These are phyloP conservation scores for Articulospora tetracladia DNA, from an alignment of 495 filamentous ascomycete genomes.

Conservation along the genomic window DNA sequence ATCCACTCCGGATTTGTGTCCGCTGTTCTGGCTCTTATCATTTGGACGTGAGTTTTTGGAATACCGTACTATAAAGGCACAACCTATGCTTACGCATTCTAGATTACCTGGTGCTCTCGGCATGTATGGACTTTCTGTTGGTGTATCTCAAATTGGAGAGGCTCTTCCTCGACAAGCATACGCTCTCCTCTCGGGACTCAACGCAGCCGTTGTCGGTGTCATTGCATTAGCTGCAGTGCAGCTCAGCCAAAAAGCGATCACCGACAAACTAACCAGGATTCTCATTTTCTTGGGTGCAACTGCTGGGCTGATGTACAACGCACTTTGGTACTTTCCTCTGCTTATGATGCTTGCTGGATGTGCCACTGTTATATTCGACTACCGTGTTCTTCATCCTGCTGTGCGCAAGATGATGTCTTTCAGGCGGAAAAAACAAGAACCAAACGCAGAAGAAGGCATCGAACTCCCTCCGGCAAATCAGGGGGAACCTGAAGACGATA, in stretches of 20 bases:
- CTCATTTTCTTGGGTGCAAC: constrained; percentile 65
- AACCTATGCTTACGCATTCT: background rate
- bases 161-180: constrained; percentile 65
- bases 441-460: constrained; percentile 7
- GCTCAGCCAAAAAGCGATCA: constrained; percentile 71
- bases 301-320: constrained; percentile 71
- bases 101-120: constrained; percentile 73
- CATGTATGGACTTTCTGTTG: constrained; percentile 70
- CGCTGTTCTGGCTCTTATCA: constrained; percentile 59
- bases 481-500: background rate
- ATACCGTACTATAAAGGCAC: background rate
- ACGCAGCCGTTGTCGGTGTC: constrained; percentile 74
- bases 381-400: constrained; percentile 39
- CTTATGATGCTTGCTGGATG: constrained; percentile 56
- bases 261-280: constrained; percentile 63
- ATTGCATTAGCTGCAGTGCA: constrained; percentile 76
- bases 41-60: constrained; percentile 57
- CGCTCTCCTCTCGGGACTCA: constrained; percentile 73
- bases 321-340: constrained; percentile 80
- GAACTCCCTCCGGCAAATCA: constrained; percentile 1
- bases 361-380: constrained; percentile 58
- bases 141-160: constrained; percentile 56
- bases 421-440: constrained; percentile 3
- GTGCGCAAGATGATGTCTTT: background rate
- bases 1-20: constrained; percentile 60